A percentile compares a stretch with the other conserved stretches of the same genome.
These are phyloP conservation scores for Limtongia smithiae DNA, from an alignment of 805 yeast species.

Conservation along the genomic window DNA sequence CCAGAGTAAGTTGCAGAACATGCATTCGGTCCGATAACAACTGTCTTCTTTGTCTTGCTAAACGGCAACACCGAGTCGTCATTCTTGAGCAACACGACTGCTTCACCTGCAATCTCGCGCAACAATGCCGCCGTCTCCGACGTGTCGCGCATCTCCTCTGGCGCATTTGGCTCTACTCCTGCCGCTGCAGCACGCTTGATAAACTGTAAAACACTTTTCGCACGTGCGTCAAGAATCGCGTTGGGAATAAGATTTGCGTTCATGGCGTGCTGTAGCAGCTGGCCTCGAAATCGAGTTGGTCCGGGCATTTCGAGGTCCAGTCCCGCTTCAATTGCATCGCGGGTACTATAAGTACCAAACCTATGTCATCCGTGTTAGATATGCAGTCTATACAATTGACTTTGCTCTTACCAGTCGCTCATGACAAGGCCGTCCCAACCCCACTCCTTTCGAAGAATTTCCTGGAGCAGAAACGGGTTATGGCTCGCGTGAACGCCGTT, in stretches of 20 bases:
- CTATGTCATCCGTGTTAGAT: constrained; percentile 62
- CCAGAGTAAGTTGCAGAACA: constrained; percentile 20
- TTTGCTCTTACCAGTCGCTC: no score
- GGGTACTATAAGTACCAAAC: constrained; percentile 54
- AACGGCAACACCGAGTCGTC: constrained; percentile 49
- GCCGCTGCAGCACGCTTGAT: constrained; percentile 43
- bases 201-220: constrained; percentile 46
- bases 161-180: constrained; percentile 44
- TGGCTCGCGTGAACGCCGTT: constrained; percentile 60
- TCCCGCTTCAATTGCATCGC: constrained; percentile 51
- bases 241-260: constrained; percentile 41
- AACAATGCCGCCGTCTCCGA: constrained; percentile 46
- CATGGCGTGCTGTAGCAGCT: constrained; percentile 44
- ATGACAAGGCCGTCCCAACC: constrained; percentile 52
- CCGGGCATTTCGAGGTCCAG: constrained; percentile 70
- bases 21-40: constrained; percentile 53
- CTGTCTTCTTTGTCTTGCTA: constrained; percentile 41
- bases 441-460: constrained; percentile 55
- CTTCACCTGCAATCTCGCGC: constrained; percentile 48
- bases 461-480: constrained; percentile 43
- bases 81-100: constrained; percentile 57
- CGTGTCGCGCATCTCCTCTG: constrained; percentile 31
- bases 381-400: constrained; percentile 56
- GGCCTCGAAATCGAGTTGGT: constrained; percentile 47
- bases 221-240: constrained; percentile 42